Evolutionary conservation across 345 rosid species (phyloP).

Genomic region (Raphanus sativus): DNA sequence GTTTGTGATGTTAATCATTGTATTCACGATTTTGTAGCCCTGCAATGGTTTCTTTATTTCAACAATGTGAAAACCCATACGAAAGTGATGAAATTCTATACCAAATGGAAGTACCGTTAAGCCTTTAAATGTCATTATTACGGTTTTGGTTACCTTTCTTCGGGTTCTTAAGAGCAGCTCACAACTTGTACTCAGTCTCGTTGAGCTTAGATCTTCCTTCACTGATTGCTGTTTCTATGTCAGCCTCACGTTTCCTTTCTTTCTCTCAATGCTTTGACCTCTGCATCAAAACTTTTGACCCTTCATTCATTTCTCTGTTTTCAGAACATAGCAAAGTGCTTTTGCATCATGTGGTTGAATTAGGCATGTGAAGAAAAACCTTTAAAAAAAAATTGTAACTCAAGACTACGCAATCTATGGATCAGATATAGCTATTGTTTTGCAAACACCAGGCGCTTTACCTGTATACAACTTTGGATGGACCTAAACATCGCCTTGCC

Average conservation of each 20-base stretch:
- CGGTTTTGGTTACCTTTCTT: constrained; percentile 63
- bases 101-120: neutral
- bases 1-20: neutral
- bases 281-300: constrained; percentile 48
- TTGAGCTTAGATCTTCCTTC: constrained; percentile 61
- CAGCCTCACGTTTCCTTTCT: constrained; percentile 58
- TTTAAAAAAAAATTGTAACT: no score
- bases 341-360: neutral
- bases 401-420: neutral
- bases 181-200: no score
- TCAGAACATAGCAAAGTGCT: neutral
- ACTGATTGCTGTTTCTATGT: constrained; percentile 64
- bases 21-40: constrained; percentile 46
- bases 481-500: neutral
- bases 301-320: neutral
- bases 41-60: neutral
- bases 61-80: constrained; percentile 46
- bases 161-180: constrained; percentile 71
- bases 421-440: neutral
- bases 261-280: constrained; percentile 52
- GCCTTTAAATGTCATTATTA: neutral
- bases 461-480: neutral
- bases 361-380: neutral
- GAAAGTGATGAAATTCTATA: neutral
- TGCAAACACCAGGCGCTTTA: neutral